phyloP scores from a whole-genome alignment of 352 stramenopile genomes.

The Thraustochytrium striatum region DNA sequence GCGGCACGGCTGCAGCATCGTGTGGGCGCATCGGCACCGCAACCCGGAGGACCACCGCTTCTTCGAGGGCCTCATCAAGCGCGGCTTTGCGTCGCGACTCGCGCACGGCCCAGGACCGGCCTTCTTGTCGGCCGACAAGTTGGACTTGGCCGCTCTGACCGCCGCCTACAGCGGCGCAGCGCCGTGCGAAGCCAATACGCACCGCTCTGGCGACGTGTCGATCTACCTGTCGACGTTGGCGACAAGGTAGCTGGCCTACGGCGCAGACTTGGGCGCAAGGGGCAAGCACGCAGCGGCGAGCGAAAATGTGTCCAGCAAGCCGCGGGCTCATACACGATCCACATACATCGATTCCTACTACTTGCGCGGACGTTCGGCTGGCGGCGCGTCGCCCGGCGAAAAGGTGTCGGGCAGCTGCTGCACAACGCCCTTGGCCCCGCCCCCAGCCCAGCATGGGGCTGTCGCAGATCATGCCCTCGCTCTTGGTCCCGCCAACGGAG shows the following conservation, averaged over 20 bases:
- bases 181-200: not conserved
- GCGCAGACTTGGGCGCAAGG: no score
- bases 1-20: not conserved
- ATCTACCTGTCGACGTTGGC: constrained; percentile 40
- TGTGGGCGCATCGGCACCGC: constrained; percentile 30
- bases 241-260: no score
- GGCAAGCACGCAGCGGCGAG: no score
- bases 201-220: constrained; percentile 14
- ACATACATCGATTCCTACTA: no score
- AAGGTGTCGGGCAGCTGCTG: constrained; percentile 61
- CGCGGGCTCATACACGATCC: no score
- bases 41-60: constrained; percentile 31
- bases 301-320: no score
- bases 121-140: not conserved
- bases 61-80: not conserved
- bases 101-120: not conserved
- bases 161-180: not conserved
- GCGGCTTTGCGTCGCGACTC: not conserved
- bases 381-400: not conserved
- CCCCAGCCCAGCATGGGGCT: constrained; percentile 68
- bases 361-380: not conserved
- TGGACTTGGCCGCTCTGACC: not conserved
- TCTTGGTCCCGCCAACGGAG: constrained; percentile 62
- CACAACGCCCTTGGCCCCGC: constrained; percentile 61
- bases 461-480: constrained; percentile 73